phyloP scores from a whole-genome alignment of 352 stramenopile genomes.

The Peronospora belbahrii region DNA sequence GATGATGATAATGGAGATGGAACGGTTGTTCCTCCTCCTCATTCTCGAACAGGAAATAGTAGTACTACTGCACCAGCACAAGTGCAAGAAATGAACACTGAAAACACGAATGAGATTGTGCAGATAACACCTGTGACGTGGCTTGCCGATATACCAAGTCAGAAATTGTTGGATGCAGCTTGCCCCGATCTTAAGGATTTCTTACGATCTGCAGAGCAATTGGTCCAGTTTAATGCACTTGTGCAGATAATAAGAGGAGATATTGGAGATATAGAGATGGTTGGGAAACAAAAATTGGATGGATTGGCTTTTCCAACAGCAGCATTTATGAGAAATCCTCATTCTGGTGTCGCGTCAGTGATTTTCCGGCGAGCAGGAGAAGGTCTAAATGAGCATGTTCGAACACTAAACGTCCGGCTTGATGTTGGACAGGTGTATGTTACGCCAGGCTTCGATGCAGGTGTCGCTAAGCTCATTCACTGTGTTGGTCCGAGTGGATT shows the following conservation, averaged over 20 bases:
- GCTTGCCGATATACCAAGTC: conserved; percentile 14
- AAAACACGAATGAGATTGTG: conserved; percentile 1
- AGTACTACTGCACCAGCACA: background rate
- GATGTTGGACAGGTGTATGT: conserved; percentile 27
- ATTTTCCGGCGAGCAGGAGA: conserved; percentile 27
- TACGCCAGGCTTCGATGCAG: conserved; percentile 44
- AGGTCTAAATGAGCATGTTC: conserved; percentile 19
- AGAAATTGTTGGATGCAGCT: conserved; percentile 18
- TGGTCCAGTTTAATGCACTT: conserved; percentile 28
- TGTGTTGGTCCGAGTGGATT: conserved; percentile 40
- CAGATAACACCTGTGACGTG: background rate
- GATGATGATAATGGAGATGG: conserved; percentile 3
- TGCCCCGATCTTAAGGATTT: conserved; percentile 26
- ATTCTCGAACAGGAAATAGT: background rate
- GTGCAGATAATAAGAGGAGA: conserved; percentile 35
- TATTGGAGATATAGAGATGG: conserved; percentile 28
- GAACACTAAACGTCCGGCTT: conserved; percentile 7
- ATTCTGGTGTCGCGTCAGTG: conserved; percentile 21
- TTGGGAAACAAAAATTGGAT: conserved; percentile 21
- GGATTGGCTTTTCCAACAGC: conserved; percentile 31
- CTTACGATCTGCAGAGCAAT: conserved; percentile 25
- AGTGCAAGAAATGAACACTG: background rate
- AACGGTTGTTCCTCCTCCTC: background rate
- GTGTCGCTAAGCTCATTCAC: conserved; percentile 52
- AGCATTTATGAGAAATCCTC: conserved; percentile 17